Conservation (phyloP, 2,329 filamentous ascomycete species). For the Stemphylium beticola region DNA sequence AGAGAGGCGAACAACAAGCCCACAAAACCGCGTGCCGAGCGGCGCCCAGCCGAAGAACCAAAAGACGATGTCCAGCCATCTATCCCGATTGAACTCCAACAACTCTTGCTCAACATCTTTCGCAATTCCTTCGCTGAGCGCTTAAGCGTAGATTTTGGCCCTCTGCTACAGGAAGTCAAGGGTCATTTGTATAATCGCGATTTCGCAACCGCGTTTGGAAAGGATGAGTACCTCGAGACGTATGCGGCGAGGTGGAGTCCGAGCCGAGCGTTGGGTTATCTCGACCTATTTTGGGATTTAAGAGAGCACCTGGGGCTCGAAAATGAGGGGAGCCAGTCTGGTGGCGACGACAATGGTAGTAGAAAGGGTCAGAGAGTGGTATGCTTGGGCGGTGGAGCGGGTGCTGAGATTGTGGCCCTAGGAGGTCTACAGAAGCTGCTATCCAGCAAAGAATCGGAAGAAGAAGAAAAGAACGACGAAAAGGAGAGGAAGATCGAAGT, state of each 20-base stretch:
- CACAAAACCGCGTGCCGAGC: slow-evolving; percentile 3
- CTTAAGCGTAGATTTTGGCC: slow-evolving; percentile 55
- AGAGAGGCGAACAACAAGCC: slow-evolving; percentile 19
- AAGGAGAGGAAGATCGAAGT: slow-evolving; percentile 48
- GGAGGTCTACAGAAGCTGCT: slow-evolving; percentile 59
- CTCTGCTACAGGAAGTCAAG: slow-evolving; percentile 80
- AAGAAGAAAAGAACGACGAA: slow-evolving; percentile 3
- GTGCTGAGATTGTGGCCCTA: slow-evolving; percentile 70
- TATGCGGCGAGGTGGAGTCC: slow-evolving; percentile 94
- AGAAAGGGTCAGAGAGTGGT: slow-evolving; percentile 50
- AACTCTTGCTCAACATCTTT: slow-evolving; percentile 77
- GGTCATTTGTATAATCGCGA: slow-evolving; percentile 84
- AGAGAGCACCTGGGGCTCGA: slow-evolving; percentile 23
- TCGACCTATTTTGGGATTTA: slow-evolving; percentile 60
- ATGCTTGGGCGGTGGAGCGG: slow-evolving; percentile 70
- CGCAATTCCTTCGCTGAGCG: slow-evolving; percentile 62
- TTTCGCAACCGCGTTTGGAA: slow-evolving; percentile 79
- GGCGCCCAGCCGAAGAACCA: slow-evolving; percentile 3
- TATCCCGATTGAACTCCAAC: slow-evolving; percentile 65
- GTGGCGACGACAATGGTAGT: background rate
- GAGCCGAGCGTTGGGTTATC: slow-evolving; percentile 81
- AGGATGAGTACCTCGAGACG: slow-evolving; percentile 72
- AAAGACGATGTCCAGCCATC: slow-evolving; percentile 14
- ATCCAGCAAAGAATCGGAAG: background rate
- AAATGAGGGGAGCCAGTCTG: background rate